Evolutionary conservation across 495 filamentous ascomycete species (phyloP), one percentile per base, ranked within the genome.

Genomic region (Delitschia confertaspora): DNA sequence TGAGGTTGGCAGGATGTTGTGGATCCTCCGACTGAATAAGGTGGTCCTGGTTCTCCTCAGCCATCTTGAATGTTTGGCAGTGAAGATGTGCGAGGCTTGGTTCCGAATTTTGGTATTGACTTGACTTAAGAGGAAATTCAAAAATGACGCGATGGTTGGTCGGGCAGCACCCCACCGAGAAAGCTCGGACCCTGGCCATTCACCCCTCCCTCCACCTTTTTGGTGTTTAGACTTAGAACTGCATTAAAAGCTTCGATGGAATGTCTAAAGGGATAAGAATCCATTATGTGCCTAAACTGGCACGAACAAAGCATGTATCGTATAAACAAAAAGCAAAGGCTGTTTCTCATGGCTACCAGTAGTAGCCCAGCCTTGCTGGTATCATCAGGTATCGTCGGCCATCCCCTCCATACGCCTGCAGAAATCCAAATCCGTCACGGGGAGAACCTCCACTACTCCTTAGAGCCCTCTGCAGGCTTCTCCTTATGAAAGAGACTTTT

Each of bases 1-100:
- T 95, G 42, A 89, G 69, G 65, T 98, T 96, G 40, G 89, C 87
- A 13, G 91, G 91, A 63, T 96, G 93, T 44, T 87, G 64, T 6
- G 82, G 79, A 64, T 85, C 71, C n/a, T 64, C 50, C 6, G 82
- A 85, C 20, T 60, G 60, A 56, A 98, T 72, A 48, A 95, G 74
- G 52, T 88, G 74, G 67, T 94, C 83, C 60, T 80, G 27, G 33
- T 44, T 24, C 23, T 33, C 14, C 14, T 22, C 45, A 14, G 37
- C 7, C 24, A 36, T 47, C 13, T 14, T 23, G 30, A 17, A 17
- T 35, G 24, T 16, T 29, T 25, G 8, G 19, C 11, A 14, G 1
- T n/a, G n/a, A n/a, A n/a, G n/a, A n/a, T n/a, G n/a, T n/a, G n/a
- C n/a, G n/a, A n/a, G n/a, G n/a, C n/a, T n/a, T n/a, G n/a, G n/a